A percentile compares a stretch with the other conserved stretches of the same genome.
Conservation (phyloP, 768 basidiomycete genomes). For the Leccinellum albellum region DNA sequence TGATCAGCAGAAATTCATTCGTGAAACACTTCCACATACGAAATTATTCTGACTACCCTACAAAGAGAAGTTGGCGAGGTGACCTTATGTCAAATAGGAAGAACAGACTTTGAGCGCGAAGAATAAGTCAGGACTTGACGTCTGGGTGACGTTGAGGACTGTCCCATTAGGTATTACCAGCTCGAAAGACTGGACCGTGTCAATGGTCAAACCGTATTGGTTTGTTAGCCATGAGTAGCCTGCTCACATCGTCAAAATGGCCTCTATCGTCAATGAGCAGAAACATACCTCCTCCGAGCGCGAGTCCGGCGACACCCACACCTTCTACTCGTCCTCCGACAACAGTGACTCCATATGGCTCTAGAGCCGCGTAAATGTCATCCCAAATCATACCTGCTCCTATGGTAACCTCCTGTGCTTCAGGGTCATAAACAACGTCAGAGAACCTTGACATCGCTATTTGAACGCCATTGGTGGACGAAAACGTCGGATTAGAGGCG, state of each 20-base stretch:
- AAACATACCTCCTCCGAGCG: not conserved
- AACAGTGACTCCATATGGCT: not conserved
- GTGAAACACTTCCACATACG: not conserved
- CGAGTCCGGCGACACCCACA: not conserved
- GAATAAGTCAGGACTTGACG: conserved; percentile 37
- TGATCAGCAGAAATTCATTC: not conserved
- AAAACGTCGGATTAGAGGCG: not conserved
- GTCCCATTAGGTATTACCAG: conserved; percentile 48
- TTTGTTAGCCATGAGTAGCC: conserved; percentile 48
- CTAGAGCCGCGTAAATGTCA: not conserved
- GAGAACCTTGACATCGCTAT: not conserved
- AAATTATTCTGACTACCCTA: not conserved
- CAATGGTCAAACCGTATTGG: conserved; percentile 54
- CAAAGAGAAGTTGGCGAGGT: not conserved
- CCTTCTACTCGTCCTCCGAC: not conserved
- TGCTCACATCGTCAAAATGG: not conserved
- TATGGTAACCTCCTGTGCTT: not conserved
- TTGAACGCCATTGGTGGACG: not conserved
- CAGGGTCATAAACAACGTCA: not conserved
- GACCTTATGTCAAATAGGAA: not conserved
- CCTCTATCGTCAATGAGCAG: not conserved
- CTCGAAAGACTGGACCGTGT: conserved; percentile 53
- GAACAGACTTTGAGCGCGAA: conserved; percentile 20
- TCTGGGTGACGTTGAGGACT: conserved; percentile 32
- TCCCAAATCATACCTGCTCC: not conserved